phyloP scores from a whole-genome alignment of 2,329 filamentous ascomycete genomes.

The Colletotrichum brevisporum region DNA sequence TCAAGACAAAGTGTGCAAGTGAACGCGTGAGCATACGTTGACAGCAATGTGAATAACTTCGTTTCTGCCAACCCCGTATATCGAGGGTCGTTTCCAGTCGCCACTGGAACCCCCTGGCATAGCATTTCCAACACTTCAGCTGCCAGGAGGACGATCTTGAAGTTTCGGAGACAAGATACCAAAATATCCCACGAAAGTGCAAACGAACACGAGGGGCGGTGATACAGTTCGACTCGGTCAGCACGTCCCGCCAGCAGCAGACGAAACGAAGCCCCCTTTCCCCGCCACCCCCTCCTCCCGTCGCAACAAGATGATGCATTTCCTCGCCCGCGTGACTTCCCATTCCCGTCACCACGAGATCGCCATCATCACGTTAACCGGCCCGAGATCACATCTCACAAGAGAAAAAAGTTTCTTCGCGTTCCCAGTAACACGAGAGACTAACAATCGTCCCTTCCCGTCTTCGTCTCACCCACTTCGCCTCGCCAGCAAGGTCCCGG shows the following conservation, averaged over 20 bases:
- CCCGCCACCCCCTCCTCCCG: no score
- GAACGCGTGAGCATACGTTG: background rate
- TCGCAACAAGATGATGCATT: background rate
- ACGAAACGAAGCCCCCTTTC: background rate
- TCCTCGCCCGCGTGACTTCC: background rate
- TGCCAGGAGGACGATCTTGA: no score
- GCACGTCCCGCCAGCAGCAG: background rate
- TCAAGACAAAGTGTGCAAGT: background rate
- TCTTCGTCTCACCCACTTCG: conserved; percentile 1
- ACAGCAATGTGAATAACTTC: background rate
- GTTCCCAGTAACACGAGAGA: background rate
- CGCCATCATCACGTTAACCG: background rate
- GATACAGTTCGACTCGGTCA: background rate
- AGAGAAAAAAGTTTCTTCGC: no score
- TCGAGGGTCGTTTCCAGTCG: no score
- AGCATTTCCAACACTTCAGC: no score
- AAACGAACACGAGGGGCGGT: background rate
- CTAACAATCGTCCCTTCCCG: background rate
- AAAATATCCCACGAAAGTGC: no score
- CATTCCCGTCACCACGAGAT: background rate
- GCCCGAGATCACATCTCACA: background rate
- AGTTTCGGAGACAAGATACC: no score
- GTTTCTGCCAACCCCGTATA: background rate
- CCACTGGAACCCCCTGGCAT: no score
- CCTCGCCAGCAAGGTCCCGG: background rate